A percentile compares a stretch with the other conserved stretches of the same genome.
phyloP scores from a whole-genome alignment of 257 asterid genomes.

The Plantago ovata region DNA sequence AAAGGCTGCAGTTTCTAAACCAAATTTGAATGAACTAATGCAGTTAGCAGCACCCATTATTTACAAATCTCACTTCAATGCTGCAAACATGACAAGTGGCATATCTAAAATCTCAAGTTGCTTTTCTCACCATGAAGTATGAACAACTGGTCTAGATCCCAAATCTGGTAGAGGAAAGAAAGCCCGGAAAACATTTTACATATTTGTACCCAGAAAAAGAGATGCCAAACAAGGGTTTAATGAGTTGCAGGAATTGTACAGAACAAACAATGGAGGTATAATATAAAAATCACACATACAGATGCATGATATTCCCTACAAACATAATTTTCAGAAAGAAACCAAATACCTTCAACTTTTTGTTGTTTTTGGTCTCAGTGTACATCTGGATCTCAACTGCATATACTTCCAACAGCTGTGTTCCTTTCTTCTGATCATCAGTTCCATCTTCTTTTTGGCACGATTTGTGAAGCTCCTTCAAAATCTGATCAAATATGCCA shows the following conservation, averaged over 20 bases:
- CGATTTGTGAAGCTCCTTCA: slow-evolving; percentile 96
- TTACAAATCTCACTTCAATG: no score
- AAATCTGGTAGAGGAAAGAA: background rate
- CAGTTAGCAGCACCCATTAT: no score
- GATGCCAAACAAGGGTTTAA: background rate
- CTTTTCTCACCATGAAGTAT: background rate
- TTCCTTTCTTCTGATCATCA: slow-evolving; percentile 98
- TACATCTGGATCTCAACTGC: slow-evolving; percentile 99
- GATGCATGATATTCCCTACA: background rate
- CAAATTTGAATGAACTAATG: no score
- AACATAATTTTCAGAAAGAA: background rate
- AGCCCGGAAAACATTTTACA: background rate
- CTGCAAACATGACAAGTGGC: no score
- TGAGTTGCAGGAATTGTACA: background rate
- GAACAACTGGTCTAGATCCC: no score
- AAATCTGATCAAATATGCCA: slow-evolving; percentile 45
- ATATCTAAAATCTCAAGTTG: no score
- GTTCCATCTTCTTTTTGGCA: slow-evolving; percentile 97
- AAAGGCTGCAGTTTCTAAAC: no score
- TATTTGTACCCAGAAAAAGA: background rate
- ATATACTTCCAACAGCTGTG: slow-evolving; percentile 92
- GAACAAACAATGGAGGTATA: background rate
- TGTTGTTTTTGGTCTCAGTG: slow-evolving; percentile 96
- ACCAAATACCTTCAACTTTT: slow-evolving; percentile 74
- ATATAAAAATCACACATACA: background rate